Percentiles rank a stretch among this genome's conserved stretches.
Evolutionary conservation across 805 yeast genomes (phyloP).

Genomic region (Metschnikowia corniflorae): DNA sequence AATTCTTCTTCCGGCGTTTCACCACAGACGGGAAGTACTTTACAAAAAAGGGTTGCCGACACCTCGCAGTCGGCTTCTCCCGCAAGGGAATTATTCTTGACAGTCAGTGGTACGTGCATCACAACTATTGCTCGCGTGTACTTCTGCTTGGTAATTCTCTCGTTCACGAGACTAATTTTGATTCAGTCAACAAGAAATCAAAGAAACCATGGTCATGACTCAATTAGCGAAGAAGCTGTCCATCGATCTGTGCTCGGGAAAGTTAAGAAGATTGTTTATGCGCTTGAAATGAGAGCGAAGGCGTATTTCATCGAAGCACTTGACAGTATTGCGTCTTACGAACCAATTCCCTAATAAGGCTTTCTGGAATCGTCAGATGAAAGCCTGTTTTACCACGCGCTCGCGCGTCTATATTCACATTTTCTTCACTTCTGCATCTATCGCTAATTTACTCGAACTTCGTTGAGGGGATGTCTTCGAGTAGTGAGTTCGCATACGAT

Average conservation of each 20-base stretch:
- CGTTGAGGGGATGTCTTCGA: no score
- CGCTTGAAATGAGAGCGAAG: slow-evolving; percentile 32
- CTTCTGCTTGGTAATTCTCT: slow-evolving; percentile 54
- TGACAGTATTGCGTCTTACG: no score
- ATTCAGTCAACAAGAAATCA: slow-evolving; percentile 31
- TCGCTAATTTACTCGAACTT: no score
- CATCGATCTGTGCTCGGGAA: slow-evolving; percentile 22
- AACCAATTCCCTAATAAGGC: no score
- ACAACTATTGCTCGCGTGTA: slow-evolving; percentile 53
- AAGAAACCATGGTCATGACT: slow-evolving; percentile 20
- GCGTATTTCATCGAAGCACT: slow-evolving; percentile 25
- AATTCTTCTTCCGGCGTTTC: background rate
- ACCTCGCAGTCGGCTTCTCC: slow-evolving; percentile 62
- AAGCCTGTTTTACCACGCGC: no score
- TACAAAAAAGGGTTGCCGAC: slow-evolving; percentile 10
- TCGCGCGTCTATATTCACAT: no score
- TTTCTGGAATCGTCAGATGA: no score
- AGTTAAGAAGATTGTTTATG: slow-evolving; percentile 22
- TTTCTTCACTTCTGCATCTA: no score
- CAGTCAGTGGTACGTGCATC: slow-evolving; percentile 46
- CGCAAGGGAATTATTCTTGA: slow-evolving; percentile 50
- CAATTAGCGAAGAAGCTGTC: slow-evolving; percentile 26
- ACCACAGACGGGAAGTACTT: background rate
- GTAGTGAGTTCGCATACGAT: no score
- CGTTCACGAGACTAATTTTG: slow-evolving; percentile 57